Base-by-base conservation (phyloP, 306 rosid genomes). In the Sphenostylis stenocarpa region DNA sequence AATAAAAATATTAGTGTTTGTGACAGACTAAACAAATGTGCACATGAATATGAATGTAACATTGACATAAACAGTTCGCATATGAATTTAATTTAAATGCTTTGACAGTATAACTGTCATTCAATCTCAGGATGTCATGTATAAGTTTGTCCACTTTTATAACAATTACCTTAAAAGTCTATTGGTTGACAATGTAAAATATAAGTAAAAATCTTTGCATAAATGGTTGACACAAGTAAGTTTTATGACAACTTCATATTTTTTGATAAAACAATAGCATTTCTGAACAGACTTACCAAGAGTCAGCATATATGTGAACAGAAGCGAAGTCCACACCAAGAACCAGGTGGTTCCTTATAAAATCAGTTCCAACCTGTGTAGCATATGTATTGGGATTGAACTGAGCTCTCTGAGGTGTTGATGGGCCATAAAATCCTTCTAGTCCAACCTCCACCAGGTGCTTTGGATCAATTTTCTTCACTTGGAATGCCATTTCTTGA, bases 361-460 rank as follows among this genome's bases (percentile, higher is more conserved):
- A 92, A 80, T 95, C 99, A 63, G 97, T 92, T 83, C 99, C 99
- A 62, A 92, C 96, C 70, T 89, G 92, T 45, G 88, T 90, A 72
- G 97, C 97, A 65, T 95, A 95, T 72, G 99, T 80, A 68, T 95
- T 95, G 58, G 97, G 99, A 78, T 95, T 95, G 82, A 90, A 82
- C 41, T 90, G 90, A 86, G 89, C 84, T 82, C 84, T 88, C 28
- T 77, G 82, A 49, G 93, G 99, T 52, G 97, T 87, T 21, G 97
- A 95, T 60, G 92, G 93, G 28, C 99, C 97, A 79, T 95, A 95
- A 81, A 92, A 95, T 65, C 99, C 99, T 85, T 95, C 97, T 52
- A 89, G 20, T 57, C 99, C 99, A 76, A 95, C 83, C 85, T 92
- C 97, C 53, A 95, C 83, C 7, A 95, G 26, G 86, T 95, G 99